phyloP scores from a whole-genome alignment of 352 stramenopile genomes.

The Phytophthora litchii region DNA sequence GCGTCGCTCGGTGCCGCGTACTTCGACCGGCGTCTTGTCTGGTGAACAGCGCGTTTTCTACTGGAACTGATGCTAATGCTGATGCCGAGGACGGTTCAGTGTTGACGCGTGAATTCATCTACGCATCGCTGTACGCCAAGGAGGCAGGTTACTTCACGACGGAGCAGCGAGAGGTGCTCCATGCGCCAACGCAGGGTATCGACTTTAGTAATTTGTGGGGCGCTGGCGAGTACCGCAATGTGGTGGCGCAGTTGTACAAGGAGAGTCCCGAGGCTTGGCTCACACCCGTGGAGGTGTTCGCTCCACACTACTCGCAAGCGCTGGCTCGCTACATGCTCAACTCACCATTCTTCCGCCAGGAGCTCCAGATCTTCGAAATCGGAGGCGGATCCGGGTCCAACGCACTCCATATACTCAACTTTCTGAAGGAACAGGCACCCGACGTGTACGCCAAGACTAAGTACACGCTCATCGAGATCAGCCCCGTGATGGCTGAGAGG shows the following conservation, averaged over 20 bases:
- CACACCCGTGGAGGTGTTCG: conserved; percentile 91
- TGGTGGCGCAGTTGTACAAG: conserved; percentile 72
- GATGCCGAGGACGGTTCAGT: conserved; percentile 20
- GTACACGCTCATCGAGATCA: conserved; percentile 92
- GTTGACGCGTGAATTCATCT: conserved; percentile 86
- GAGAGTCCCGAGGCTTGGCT: conserved; percentile 83
- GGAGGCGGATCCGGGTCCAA: conserved; percentile 90
- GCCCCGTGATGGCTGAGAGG: conserved; percentile 80
- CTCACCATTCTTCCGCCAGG: conserved; percentile 59
- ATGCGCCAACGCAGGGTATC: conserved; percentile 61
- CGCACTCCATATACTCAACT: conserved; percentile 91
- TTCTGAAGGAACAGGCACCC: conserved; percentile 70
- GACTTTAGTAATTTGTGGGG: conserved; percentile 84
- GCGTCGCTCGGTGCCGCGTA: neutral
- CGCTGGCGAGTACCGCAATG: conserved; percentile 69
- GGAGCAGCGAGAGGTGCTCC: conserved; percentile 73
- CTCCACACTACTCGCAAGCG: conserved; percentile 87
- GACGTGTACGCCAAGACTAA: conserved; percentile 81
- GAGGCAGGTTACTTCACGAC: conserved; percentile 86
- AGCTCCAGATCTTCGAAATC: conserved; percentile 86
- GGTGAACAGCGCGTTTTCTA: neutral
- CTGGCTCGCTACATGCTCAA: conserved; percentile 89
- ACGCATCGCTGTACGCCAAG: conserved; percentile 79
- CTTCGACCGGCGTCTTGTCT: neutral
- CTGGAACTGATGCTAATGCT: neutral